Conservation (phyloP, 2,329 filamentous ascomycete genomes). For the Chaetomiaceae sp. region DNA sequence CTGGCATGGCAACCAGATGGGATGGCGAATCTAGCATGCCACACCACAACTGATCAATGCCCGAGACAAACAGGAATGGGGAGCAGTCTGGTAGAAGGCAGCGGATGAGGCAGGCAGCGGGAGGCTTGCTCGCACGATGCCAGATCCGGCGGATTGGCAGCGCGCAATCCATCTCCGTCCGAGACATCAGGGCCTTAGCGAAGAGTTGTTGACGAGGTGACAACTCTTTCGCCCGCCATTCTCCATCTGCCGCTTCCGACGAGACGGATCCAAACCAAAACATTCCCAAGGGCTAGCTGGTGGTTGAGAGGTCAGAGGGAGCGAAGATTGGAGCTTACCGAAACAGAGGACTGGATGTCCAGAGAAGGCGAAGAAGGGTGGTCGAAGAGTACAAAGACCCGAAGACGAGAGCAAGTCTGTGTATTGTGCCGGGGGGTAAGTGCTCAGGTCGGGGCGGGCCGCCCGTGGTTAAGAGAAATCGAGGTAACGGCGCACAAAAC, state of each 20-base stretch:
- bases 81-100: neutral
- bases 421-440: neutral
- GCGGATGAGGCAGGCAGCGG: no score
- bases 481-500: slow-evolving; percentile 11
- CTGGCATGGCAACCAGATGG: neutral
- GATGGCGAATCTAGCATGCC: neutral
- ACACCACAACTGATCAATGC: neutral
- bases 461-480: neutral
- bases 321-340: neutral
- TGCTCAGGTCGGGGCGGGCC: neutral
- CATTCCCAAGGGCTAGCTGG: no score
- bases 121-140: neutral
- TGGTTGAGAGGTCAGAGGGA: no score
- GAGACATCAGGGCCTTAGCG: no score
- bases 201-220: no score
- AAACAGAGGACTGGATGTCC: neutral
- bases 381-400: neutral
- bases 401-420: neutral
- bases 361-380: neutral
- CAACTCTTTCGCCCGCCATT: no score
- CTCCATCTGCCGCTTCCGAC: no score
- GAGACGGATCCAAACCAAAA: no score
- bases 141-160: neutral
- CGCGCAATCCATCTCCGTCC: no score
- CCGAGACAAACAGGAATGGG: neutral